Conservation (phyloP, 345 rosid species). For the Syzygium aromaticum region DNA sequence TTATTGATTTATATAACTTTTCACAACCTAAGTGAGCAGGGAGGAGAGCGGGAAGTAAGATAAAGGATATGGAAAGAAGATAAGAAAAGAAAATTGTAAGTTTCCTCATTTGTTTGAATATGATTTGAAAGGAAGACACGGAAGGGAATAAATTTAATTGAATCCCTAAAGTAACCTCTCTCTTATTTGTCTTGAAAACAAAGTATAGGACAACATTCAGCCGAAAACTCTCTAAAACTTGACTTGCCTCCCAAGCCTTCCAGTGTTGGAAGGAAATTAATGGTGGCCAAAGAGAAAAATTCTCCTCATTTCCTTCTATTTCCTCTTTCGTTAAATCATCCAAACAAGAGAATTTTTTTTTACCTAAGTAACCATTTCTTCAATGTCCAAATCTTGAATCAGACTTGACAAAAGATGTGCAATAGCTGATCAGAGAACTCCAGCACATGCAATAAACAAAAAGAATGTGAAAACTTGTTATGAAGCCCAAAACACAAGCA, state of each 20-base stretch:
- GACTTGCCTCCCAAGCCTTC: neutral
- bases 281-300: neutral
- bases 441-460: neutral
- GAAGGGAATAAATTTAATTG: neutral
- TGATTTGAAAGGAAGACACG: neutral
- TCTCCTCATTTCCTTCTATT: neutral
- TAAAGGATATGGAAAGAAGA: neutral
- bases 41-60: neutral
- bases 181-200: neutral
- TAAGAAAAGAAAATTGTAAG: neutral
- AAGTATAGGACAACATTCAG: neutral
- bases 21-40: neutral
- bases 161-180: neutral
- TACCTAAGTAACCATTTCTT: neutral
- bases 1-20: neutral
- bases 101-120: neutral
- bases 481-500: neutral
- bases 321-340: neutral
- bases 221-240: neutral
- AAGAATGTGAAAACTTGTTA: neutral
- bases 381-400: neutral
- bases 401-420: neutral
- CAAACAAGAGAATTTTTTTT: neutral
- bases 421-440: neutral
- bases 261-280: neutral